phyloP scores from a whole-genome alignment of 305 asterid genomes.

The Fraxinus greggii region DNA sequence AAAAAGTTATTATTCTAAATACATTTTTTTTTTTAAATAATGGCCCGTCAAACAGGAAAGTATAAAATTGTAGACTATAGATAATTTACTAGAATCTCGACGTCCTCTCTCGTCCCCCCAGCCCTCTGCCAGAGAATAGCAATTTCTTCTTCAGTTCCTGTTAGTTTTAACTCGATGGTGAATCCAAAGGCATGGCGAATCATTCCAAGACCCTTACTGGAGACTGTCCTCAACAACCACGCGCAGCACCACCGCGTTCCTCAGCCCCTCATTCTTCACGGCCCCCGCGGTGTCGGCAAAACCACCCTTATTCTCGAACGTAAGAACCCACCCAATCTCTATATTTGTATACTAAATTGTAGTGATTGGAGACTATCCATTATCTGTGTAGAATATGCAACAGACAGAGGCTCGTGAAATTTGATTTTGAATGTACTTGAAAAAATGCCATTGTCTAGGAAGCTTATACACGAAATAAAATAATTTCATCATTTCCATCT shows the following conservation, averaged over 20 bases:
- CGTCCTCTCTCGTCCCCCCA: background rate
- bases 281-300: constrained; percentile 97
- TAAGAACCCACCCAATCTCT: constrained; percentile 17
- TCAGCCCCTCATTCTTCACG: constrained; percentile 90
- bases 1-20: too few species aligned
- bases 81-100: background rate
- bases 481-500: background rate
- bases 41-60: too few species aligned
- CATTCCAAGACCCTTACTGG: constrained; percentile 83
- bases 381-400: constrained; percentile 20
- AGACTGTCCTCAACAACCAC: constrained; percentile 84
- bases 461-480: constrained; percentile 11
- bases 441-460: constrained; percentile 6
- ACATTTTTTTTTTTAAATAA: too few species aligned
- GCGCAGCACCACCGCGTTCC: constrained; percentile 89
- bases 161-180: constrained; percentile 23
- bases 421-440: constrained; percentile 1
- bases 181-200: constrained; percentile 74
- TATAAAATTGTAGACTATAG: too few species aligned
- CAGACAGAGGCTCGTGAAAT: background rate
- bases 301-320: constrained; percentile 92
- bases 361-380: background rate
- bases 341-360: background rate
- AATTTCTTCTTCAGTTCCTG: background rate
- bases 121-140: background rate